phyloP scores from a whole-genome alignment of 2,329 filamentous ascomycete species.

The Clonostachys solani region DNA sequence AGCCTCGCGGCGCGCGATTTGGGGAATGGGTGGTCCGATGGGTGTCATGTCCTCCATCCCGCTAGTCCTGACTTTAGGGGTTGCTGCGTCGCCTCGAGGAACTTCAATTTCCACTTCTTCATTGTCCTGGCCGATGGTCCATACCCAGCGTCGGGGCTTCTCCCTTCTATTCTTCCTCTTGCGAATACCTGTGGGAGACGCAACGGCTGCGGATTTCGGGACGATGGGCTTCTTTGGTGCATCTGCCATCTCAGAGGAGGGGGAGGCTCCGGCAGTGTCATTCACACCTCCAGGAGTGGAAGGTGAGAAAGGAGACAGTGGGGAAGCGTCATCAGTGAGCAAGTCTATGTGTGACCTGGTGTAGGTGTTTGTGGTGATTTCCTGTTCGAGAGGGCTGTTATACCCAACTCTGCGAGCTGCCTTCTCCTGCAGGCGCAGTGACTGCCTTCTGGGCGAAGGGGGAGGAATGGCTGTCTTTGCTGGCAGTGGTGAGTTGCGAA shows the following conservation, averaged over 20 bases:
- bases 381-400: constrained; percentile 58
- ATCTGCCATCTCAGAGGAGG: constrained; percentile 50
- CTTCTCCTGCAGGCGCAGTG: constrained; percentile 48
- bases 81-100: constrained; percentile 20
- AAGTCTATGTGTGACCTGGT: constrained; percentile 61
- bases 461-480: constrained; percentile 45
- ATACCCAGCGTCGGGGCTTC: constrained; percentile 61
- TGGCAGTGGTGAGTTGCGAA: constrained; percentile 62
- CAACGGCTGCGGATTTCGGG: constrained; percentile 39
- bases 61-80: constrained; percentile 4
- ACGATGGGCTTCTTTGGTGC: constrained; percentile 59
- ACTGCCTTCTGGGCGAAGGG: constrained; percentile 48
- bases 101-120: constrained; percentile 35
- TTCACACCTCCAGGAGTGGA: constrained; percentile 33
- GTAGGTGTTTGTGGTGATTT: constrained; percentile 60
- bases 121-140: constrained; percentile 57
- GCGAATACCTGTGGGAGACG: constrained; percentile 39
- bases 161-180: constrained; percentile 49
- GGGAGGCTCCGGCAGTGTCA: constrained; percentile 46
- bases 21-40: constrained; percentile 4
- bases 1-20: constrained; percentile 17
- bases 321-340: constrained; percentile 51
- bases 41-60: constrained; percentile 11
- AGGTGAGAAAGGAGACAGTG: constrained; percentile 29
- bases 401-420: constrained; percentile 55